These are phyloP conservation scores for Phyllosticta capitalensis DNA, from an alignment of 2,329 filamentous ascomycete species.

Conservation along the genomic window DNA sequence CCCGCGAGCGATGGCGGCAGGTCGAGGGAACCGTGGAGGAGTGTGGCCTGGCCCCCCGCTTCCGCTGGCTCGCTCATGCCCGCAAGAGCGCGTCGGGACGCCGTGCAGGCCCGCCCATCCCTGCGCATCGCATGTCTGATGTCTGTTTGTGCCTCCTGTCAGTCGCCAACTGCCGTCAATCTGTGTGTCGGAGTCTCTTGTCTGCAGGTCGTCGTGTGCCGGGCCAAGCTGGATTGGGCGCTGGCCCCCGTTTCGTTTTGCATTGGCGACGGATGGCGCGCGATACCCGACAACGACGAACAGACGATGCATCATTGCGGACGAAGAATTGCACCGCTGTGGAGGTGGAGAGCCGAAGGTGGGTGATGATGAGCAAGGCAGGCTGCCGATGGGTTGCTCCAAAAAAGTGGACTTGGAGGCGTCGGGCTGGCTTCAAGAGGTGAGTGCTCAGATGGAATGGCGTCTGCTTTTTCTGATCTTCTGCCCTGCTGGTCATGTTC, in stretches of 20 bases:
- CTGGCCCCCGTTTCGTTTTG: neutral
- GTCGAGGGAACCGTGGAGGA: too few relatives aligned
- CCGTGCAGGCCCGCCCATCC: neutral
- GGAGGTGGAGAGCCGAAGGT: neutral
- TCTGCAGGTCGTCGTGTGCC: neutral
- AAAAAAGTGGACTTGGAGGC: neutral
- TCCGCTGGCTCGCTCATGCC: too few relatives aligned
- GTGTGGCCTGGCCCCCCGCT: too few relatives aligned
- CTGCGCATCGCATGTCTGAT: neutral
- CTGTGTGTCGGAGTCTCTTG: neutral
- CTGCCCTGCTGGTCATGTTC: neutral
- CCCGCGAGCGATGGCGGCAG: too few relatives aligned
- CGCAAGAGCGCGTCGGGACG: neutral
- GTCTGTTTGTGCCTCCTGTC: neutral
- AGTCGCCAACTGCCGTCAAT: too few relatives aligned
- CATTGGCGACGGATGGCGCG: neutral
- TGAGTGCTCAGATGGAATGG: neutral
- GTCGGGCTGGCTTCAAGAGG: neutral
- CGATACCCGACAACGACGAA: too few relatives aligned
- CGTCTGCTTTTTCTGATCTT: neutral
- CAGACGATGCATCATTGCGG: neutral
- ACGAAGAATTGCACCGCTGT: neutral
- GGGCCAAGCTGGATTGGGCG: neutral
- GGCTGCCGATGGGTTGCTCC: neutral
- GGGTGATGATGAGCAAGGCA: neutral